Evolutionary conservation across 2,329 filamentous ascomycete species (phyloP).

Genomic region (Talaromyces funiculosus): DNA sequence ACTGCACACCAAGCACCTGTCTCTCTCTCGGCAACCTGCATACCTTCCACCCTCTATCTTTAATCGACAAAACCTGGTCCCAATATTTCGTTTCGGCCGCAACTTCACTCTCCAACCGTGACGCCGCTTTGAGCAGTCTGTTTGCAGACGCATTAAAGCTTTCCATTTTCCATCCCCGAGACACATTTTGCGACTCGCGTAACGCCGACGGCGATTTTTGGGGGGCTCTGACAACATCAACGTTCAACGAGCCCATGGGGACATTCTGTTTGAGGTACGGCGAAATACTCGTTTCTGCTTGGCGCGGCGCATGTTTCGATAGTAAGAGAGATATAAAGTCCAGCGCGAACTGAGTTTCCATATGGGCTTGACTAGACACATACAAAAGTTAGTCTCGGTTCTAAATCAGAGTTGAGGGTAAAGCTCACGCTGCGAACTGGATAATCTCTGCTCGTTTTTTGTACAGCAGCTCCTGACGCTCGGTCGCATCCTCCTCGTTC

Average conservation of each 20-base stretch:
- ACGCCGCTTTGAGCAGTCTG: constrained; percentile 65
- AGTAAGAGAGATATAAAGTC: constrained; percentile 79
- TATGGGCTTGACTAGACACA: constrained; percentile 37
- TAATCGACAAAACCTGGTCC: constrained; percentile 76
- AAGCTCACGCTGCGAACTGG: constrained; percentile 36
- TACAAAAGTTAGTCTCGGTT: neutral
- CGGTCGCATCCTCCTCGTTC: constrained; percentile 32
- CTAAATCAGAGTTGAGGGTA: neutral
- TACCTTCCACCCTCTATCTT: constrained; percentile 79
- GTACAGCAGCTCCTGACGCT: constrained; percentile 38
- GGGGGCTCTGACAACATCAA: constrained; percentile 59
- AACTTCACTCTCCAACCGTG: constrained; percentile 69
- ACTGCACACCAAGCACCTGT: constrained; percentile 75
- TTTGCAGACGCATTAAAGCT: constrained; percentile 70
- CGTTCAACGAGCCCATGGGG: constrained; percentile 68
- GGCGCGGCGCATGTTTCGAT: constrained; percentile 70
- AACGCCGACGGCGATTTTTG: constrained; percentile 52
- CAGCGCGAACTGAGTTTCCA: constrained; percentile 58
- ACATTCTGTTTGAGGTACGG: constrained; percentile 63
- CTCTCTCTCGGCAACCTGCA: constrained; percentile 68
- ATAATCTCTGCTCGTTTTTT: constrained; percentile 42
- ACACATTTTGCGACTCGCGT: constrained; percentile 50
- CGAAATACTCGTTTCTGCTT: constrained; percentile 65
- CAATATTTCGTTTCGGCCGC: constrained; percentile 79
- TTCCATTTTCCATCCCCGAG: constrained; percentile 69